These are phyloP conservation scores for Fraxinus americana DNA, from an alignment of 257 asterid genomes.

Conservation along the genomic window DNA sequence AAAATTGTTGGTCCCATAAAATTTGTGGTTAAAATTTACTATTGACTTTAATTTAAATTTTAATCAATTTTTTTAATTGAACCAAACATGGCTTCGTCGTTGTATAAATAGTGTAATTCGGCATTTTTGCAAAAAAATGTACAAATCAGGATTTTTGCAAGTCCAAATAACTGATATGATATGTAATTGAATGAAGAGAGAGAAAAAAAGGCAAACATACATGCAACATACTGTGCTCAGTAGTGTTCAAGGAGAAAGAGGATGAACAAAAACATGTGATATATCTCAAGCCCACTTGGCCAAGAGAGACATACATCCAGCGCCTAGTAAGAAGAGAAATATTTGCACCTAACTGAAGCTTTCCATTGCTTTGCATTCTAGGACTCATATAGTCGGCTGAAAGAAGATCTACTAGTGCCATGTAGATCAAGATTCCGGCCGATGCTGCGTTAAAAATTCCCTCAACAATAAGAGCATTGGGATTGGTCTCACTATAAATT, in stretches of 20 bases:
- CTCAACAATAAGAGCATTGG: conserved; percentile 34
- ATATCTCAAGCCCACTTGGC: conserved; percentile 40
- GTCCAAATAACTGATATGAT: no score
- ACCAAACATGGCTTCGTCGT: no score
- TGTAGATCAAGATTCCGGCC: conserved; percentile 40
- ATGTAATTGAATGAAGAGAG: no score
- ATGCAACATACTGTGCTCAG: no score
- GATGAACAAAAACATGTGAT: not conserved
- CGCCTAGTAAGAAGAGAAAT: conserved; percentile 34
- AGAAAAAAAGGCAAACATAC: no score
- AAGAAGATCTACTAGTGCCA: conserved; percentile 43
- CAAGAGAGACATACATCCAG: conserved; percentile 37
- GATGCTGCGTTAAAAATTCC: conserved; percentile 40
- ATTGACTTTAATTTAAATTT: no score
- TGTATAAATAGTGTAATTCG: no score
- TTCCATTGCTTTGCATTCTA: conserved; percentile 27
- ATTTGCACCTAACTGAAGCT: conserved; percentile 30
- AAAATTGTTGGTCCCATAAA: no score
- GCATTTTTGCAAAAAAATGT: no score
- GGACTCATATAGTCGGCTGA: conserved; percentile 39
- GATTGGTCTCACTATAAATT: conserved; percentile 35
- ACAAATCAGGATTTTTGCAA: no score
- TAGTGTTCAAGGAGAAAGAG: not conserved
- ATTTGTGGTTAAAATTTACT: no score
- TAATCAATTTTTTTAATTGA: no score